Evolutionary conservation across 192 early-diverging fungal genomes (phyloP).

Genomic region (Entomortierella lignicola): DNA sequence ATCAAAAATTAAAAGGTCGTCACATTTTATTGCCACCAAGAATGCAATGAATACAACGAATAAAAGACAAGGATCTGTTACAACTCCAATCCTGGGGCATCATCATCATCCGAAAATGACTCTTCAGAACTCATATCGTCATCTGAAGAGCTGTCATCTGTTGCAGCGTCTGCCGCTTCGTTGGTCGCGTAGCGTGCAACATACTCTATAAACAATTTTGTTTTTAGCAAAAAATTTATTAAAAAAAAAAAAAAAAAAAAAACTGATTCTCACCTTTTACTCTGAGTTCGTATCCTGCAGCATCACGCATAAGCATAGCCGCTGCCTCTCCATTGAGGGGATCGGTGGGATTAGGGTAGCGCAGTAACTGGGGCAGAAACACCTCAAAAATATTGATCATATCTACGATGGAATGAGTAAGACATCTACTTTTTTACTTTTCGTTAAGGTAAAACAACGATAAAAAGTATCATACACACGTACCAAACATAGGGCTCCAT

Average conservation of each 20-base stretch:
- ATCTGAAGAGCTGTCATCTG: constrained; percentile 69
- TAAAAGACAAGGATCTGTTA: too few species aligned
- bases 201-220: constrained; percentile 87
- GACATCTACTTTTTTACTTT: too few species aligned
- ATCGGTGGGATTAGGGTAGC: constrained; percentile 99
- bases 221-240: too few species aligned
- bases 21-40: too few species aligned
- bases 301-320: constrained; percentile 95
- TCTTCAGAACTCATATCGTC: constrained; percentile 88
- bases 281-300: constrained; percentile 88
- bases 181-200: constrained; percentile 85
- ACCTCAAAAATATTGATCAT: constrained; percentile 99
- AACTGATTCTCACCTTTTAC: constrained; percentile 97
- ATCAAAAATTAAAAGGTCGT: too few species aligned
- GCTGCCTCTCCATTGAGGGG: constrained; percentile 99
- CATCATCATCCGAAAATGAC: constrained; percentile 84
- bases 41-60: too few species aligned
- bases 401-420: too few species aligned
- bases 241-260: too few species aligned
- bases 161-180: constrained; percentile 85
- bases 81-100: constrained; percentile 85
- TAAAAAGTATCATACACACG: too few species aligned
- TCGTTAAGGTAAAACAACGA: too few species aligned
- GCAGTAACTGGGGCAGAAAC: constrained; percentile 96
- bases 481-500: constrained; percentile 99